Conservation (phyloP, 2,329 filamentous ascomycete genomes). For the Plenodomus tracheiphilus region DNA sequence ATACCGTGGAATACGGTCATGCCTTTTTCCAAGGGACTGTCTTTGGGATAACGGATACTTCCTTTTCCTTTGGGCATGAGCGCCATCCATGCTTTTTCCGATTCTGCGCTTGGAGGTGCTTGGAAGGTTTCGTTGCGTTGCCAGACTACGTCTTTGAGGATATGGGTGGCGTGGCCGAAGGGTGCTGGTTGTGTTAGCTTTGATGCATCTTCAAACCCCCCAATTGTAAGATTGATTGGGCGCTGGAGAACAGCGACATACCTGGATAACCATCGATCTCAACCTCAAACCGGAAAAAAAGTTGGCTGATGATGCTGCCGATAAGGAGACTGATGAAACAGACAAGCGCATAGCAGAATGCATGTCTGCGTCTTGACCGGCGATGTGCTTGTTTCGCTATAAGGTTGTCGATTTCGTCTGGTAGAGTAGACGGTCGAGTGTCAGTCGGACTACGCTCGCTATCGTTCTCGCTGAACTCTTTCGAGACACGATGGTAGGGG, state of each 20-base stretch:
- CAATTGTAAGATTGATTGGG: too few species aligned
- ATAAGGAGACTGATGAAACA: slow-evolving; percentile 2
- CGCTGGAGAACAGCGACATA: neutral
- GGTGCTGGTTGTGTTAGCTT: slow-evolving; percentile 1
- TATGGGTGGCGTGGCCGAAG: slow-evolving; percentile 3
- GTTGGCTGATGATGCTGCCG: slow-evolving; percentile 1
- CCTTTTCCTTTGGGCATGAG: slow-evolving; percentile 7
- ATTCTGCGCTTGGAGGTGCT: slow-evolving; percentile 46
- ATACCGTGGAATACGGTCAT: slow-evolving; percentile 10
- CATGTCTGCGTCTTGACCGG: neutral
- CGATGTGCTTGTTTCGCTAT: neutral
- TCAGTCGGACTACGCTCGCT: neutral
- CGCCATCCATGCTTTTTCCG: slow-evolving; percentile 1
- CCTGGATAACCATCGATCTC: slow-evolving; percentile 9
- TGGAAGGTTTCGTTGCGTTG: slow-evolving; percentile 52
- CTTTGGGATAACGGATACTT: slow-evolving; percentile 3
- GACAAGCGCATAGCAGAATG: slow-evolving; percentile 1
- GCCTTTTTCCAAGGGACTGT: neutral
- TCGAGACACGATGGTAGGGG: slow-evolving; percentile 3
- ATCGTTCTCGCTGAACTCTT: slow-evolving; percentile 1
- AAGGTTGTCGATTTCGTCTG: neutral
- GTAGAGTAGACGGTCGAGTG: neutral
- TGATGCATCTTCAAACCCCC: neutral
- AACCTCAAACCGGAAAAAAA: neutral
- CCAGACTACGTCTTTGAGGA: slow-evolving; percentile 6